Conservation (phyloP, 2,329 filamentous ascomycete genomes). For the Phoma herbarum region DNA sequence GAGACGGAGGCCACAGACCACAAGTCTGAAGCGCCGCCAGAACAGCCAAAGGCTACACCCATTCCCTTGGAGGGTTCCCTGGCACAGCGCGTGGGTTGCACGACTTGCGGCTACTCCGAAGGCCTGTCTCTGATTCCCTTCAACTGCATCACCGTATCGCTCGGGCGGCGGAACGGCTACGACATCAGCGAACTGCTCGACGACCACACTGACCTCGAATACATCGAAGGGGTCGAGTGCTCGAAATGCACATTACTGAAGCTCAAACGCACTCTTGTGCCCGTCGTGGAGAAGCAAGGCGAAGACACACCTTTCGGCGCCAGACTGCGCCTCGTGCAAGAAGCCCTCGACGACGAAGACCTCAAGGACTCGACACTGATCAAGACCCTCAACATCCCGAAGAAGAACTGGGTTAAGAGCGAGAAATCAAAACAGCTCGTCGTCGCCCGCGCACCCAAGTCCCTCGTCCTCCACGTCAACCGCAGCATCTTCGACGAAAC, state of each 20-base stretch:
- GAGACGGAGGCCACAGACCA: conserved; percentile 15
- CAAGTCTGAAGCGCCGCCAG: conserved; percentile 6
- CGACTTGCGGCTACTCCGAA: conserved; percentile 84
- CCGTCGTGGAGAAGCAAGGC: conserved; percentile 27
- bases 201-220: conserved; percentile 83
- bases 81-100: conserved; percentile 89
- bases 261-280: conserved; percentile 54
- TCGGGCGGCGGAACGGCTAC: conserved; percentile 71
- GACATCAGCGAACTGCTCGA: conserved; percentile 82
- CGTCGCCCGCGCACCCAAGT: conserved; percentile 81
- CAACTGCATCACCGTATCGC: conserved; percentile 87
- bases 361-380: conserved; percentile 66
- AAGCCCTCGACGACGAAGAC: conserved; percentile 79
- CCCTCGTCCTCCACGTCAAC: conserved; percentile 87
- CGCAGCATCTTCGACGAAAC: conserved; percentile 88
- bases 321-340: conserved; percentile 71
- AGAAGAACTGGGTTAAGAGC: conserved; percentile 74
- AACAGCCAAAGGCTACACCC: conserved; percentile 51
- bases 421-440: conserved; percentile 92
- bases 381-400: conserved; percentile 57
- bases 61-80: conserved; percentile 89
- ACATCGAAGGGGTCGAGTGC: conserved; percentile 90
- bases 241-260: conserved; percentile 83
- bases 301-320: conserved; percentile 57
- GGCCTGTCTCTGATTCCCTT: conserved; percentile 91